Base-by-base conservation (phyloP, 306 rosid species). In the Luffa aegyptiaca region DNA sequence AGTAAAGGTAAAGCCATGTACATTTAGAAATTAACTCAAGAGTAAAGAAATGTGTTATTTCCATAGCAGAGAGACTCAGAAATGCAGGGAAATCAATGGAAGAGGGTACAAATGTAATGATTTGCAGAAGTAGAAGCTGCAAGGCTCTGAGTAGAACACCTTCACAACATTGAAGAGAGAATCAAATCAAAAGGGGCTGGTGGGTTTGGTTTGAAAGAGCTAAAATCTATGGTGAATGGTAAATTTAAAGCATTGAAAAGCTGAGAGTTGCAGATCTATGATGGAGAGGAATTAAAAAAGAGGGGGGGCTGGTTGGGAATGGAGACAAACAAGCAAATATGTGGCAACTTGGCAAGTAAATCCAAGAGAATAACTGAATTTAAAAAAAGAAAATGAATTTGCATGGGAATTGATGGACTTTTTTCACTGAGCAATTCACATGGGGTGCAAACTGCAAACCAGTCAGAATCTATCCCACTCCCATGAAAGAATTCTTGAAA, bases 361-460 rank as follows among this genome's bases (percentile, higher is more conserved):
- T 51, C 61, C 78, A 74, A 52, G 18, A 75, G 44, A 73, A 73
- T 33, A 73, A 48, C 33, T 45, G 41, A 71, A 68, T 68, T 13
- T 33, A 36, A 16, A 14, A 70, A n/a, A 41, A 10, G 4, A 69
- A n/a, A 39, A 20, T 71, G 3, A 31, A 72, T 21, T 71, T 72
- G 77, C 78, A 51, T 75, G 48, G 63, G 48, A 75, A 52, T 16
- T 52, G 78, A 51, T 75, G 63, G 63, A 52, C 78, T 75, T 52
- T 73, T 56, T 75, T 17, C 46, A 49, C 78, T 74, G 78, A 52
- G 35, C 78, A 75, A 52, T 75, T 75, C 78, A 75, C 78, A 52
- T 75, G 78, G 78, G 63, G 16, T 41, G 75, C 75, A 68, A 17
- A 39, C 49, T 35, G 78, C 78, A 75, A 33, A 33, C 45, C 33